These are phyloP conservation scores for Stentor coeruleus DNA, from an alignment of 73 alveolate genomes.

Conservation along the genomic window DNA sequence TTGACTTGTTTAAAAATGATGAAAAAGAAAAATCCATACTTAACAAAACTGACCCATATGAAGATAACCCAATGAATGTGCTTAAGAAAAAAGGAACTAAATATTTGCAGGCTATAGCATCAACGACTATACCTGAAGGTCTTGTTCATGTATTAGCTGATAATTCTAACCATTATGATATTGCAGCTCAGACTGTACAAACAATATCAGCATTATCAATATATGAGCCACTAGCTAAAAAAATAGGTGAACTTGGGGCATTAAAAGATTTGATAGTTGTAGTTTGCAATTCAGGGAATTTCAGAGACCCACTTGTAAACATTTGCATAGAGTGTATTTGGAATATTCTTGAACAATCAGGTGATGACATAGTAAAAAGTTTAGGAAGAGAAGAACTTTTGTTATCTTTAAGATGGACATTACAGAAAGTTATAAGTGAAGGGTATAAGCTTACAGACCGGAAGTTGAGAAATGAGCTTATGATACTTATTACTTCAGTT, in stretches of 20 bases:
- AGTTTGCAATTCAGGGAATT: constrained; percentile 81
- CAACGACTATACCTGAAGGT: constrained; percentile 77
- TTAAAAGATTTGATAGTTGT: constrained; percentile 86
- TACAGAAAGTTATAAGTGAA: constrained; percentile 81
- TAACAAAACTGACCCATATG: constrained; percentile 63
- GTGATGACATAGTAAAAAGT: constrained; percentile 76
- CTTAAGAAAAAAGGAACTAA: constrained; percentile 74
- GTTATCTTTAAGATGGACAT: constrained; percentile 74
- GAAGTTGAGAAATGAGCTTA: constrained; percentile 89
- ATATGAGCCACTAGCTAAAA: constrained; percentile 76
- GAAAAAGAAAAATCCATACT: constrained; percentile 39
- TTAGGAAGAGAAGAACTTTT: constrained; percentile 91
- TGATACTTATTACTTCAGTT: constrained; percentile 82
- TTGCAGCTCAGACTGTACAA: constrained; percentile 61
- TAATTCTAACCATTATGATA: constrained; percentile 57
- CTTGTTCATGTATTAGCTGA: constrained; percentile 75
- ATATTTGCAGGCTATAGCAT: constrained; percentile 63
- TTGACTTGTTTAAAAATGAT: constrained; percentile 58
- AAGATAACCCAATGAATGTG: constrained; percentile 51
- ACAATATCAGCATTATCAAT: constrained; percentile 67
- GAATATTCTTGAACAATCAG: constrained; percentile 96
- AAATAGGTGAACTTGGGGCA: constrained; percentile 87
- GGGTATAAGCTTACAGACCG: constrained; percentile 95
- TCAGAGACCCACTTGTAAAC: constrained; percentile 88
- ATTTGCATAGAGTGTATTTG: constrained; percentile 92